Base-by-base conservation (phyloP, 345 rosid species). In the Brassica nigra region DNA sequence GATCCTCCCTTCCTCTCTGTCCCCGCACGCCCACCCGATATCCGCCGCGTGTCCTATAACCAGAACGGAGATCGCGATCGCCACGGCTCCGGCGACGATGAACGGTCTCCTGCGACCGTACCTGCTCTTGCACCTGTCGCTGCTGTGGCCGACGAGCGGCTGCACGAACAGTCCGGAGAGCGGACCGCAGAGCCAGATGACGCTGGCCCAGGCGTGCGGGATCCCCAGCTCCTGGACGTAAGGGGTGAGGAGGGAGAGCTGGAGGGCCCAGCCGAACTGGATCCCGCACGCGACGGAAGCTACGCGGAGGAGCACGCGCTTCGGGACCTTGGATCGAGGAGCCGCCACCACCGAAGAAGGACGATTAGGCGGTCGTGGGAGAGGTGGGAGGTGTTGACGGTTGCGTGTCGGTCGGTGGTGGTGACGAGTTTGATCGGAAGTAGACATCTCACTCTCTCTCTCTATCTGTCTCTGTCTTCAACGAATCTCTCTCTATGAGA, bases 181-280 rank as follows among this genome's bases (percentile, higher is more conserved):
- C 15, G 98, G 98, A 4, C 99, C 99, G 76, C 99, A 95, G 4
- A 95, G 92, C 99, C 99, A 93, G 59, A 95, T 93, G 31, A 91
- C 76, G 74, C 99, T 95, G 18, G 99, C 94, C 99, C 97, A 95
- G 54, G 90, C 87, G 84, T 95, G 98, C 8, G 57, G 57, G 57
- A 93, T 93, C 68, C 99, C 99, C 8, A 95, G 90, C 93, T 91
- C 97, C 74, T 95, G 99, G 10, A 95, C 99, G 70, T 93, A 95
- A 3, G 99, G 98, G 0, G 98, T 93, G 42, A 93, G 87, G 20
- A 95, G 86, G 9, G 99, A 95, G 33, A 95, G 97, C 90, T 95
- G 98, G 9, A 95, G 85, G 1, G 99, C 98, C 99, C 98, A 95
- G 0, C 99, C 97, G 89, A 95, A 95, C 36, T 93, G 98, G 42